A percentile compares a stretch with the other conserved stretches of the same genome.
Conservation (phyloP, 257 asterid genomes). For the Apocynum venetum region DNA sequence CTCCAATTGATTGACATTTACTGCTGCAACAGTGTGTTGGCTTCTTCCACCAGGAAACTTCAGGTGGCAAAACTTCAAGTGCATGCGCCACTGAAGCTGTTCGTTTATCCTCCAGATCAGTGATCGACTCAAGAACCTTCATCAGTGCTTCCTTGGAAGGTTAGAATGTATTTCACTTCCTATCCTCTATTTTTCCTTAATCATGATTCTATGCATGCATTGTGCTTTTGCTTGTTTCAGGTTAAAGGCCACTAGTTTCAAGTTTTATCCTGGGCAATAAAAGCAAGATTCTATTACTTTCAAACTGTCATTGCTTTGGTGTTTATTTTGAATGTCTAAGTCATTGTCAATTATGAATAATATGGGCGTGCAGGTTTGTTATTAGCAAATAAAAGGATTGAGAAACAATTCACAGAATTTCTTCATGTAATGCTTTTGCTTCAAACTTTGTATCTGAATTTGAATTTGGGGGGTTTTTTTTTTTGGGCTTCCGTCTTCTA, state of each 20-base stretch:
- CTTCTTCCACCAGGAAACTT: slow-evolving; percentile 26
- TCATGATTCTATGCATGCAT: too few relatives aligned
- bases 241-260: too few relatives aligned
- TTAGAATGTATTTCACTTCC: not conserved
- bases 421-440: too few relatives aligned
- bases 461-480: too few relatives aligned
- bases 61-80: not conserved
- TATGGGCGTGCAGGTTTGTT: not conserved
- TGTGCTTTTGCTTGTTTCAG: too few relatives aligned
- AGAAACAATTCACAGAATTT: not conserved
- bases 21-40: slow-evolving; percentile 14
- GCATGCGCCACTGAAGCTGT: slow-evolving; percentile 22
- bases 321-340: not conserved
- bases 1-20: slow-evolving; percentile 24
- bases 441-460: too few relatives aligned
- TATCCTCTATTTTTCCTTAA: not conserved
- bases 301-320: not conserved
- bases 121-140: not conserved
- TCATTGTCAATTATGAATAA: not conserved
- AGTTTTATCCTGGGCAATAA: not conserved
- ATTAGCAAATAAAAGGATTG: not conserved
- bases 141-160: slow-evolving; percentile 1
- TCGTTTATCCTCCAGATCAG: slow-evolving; percentile 28
- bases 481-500: too few relatives aligned
- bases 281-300: not conserved